Evolutionary conservation across 2,329 filamentous ascomycete species (phyloP).

Genomic region (Colletotrichum sp.): DNA sequence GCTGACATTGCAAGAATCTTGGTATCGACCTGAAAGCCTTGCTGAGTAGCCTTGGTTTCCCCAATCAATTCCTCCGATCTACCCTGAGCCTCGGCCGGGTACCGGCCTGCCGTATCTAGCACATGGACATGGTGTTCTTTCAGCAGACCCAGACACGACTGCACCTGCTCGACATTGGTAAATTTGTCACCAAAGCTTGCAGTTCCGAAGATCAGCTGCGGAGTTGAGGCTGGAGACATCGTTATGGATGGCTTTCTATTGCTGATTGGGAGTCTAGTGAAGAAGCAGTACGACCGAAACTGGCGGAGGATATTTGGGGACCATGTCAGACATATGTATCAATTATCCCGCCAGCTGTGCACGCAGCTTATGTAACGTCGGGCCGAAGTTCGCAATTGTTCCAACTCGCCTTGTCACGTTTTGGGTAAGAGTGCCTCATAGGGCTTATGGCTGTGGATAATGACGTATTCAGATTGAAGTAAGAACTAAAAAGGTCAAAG

Average conservation of each 20-base stretch:
- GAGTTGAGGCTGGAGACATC: background rate
- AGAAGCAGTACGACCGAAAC: background rate
- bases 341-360: background rate
- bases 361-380: background rate
- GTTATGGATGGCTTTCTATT: background rate
- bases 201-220: background rate
- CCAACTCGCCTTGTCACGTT: background rate
- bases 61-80: background rate
- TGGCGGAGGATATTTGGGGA: background rate
- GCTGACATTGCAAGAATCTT: background rate
- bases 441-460: background rate
- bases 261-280: background rate
- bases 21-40: background rate
- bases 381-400: background rate
- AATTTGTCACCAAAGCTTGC: background rate
- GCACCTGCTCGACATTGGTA: background rate
- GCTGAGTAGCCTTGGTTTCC: background rate
- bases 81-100: background rate
- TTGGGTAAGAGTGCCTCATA: background rate
- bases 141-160: background rate
- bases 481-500: background rate
- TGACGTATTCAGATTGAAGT: background rate
- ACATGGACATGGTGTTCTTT: background rate
- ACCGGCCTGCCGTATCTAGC: background rate
- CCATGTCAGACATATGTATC: background rate